A percentile compares a stretch with the other conserved stretches of the same genome.
phyloP scores from a whole-genome alignment of 2,329 filamentous ascomycete genomes.

The Colletotrichum musicola region DNA sequence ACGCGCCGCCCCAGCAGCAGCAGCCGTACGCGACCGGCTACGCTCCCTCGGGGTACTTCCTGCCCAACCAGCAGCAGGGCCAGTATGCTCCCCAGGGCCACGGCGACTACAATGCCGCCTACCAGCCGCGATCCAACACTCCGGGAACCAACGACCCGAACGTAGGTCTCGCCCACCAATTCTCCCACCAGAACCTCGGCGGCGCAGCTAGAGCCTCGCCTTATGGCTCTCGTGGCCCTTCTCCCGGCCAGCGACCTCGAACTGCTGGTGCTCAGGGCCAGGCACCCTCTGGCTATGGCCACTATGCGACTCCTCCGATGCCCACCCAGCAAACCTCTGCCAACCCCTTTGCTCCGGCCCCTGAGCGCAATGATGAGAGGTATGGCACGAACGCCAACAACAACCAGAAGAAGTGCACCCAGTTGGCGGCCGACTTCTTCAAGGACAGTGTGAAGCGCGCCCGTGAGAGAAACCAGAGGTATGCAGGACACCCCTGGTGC shows the following conservation, averaged over 20 bases:
- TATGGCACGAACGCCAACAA: constrained; percentile 74
- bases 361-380: constrained; percentile 89
- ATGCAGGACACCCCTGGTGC: constrained; percentile 45
- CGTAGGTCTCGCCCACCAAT: constrained; percentile 93
- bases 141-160: constrained; percentile 83
- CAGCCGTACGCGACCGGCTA: constrained; percentile 63
- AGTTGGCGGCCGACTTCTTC: constrained; percentile 90
- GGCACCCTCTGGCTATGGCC: constrained; percentile 69
- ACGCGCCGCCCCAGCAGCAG: constrained; percentile 50
- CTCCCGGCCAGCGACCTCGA: constrained; percentile 81
- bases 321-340: constrained; percentile 70
- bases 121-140: constrained; percentile 68
- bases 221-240: constrained; percentile 76
- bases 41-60: constrained; percentile 68
- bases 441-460: constrained; percentile 98
- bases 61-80: constrained; percentile 68
- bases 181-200: constrained; percentile 94
- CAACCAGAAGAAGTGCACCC: constrained; percentile 78
- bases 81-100: constrained; percentile 57
- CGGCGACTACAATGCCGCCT: constrained; percentile 58
- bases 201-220: constrained; percentile 76
- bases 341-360: constrained; percentile 81
- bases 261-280: constrained; percentile 81
- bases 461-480: constrained; percentile 95
- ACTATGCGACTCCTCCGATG: constrained; percentile 77